These are phyloP conservation scores for Bothriochloa decipiens DNA, from an alignment of 176 grass and related monocot species.

Conservation along the genomic window DNA sequence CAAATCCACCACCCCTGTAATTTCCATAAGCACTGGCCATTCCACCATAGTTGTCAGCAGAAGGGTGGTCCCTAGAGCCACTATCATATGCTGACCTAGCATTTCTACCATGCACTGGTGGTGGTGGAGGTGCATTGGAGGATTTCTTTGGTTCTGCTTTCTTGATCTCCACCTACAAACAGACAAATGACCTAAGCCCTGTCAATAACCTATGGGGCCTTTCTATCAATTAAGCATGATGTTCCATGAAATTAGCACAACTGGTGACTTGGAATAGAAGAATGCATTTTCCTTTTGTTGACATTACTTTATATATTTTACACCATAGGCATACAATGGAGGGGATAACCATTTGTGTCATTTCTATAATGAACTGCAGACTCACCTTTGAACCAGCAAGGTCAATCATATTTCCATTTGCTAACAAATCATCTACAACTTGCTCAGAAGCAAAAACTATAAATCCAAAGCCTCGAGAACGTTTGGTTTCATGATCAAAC, in stretches of 20 bases:
- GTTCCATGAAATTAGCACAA: constrained; percentile 30
- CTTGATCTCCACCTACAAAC: constrained; percentile 99
- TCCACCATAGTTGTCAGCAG: constrained; percentile 62
- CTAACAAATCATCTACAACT: constrained; percentile 86
- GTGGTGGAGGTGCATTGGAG: constrained; percentile 53
- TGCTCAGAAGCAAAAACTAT: constrained; percentile 91
- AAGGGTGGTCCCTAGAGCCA: constrained; percentile 67
- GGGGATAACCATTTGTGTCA: constrained; percentile 24
- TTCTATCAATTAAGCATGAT: constrained; percentile 45
- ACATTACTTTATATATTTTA: constrained; percentile 34
- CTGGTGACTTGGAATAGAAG: constrained; percentile 19
- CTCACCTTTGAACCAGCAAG: constrained; percentile 85
- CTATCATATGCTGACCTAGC: constrained; percentile 79
- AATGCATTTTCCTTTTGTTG: constrained; percentile 28
- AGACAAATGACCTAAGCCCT: constrained; percentile 72
- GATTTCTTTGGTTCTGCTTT: constrained; percentile 99
- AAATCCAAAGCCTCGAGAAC: constrained; percentile 94
- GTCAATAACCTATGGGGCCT: constrained; percentile 48
- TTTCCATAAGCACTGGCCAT: constrained; percentile 45
- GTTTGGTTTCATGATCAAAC: constrained; percentile 78
- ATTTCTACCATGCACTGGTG: constrained; percentile 62
- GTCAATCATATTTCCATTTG: constrained; percentile 92
- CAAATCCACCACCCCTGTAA: constrained; percentile 60
- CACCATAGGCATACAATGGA: constrained; percentile 1
- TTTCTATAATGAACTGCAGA: constrained; percentile 45